These are phyloP conservation scores for Parmelia sp. DNA, from an alignment of 495 filamentous ascomycete genomes.

Conservation along the genomic window DNA sequence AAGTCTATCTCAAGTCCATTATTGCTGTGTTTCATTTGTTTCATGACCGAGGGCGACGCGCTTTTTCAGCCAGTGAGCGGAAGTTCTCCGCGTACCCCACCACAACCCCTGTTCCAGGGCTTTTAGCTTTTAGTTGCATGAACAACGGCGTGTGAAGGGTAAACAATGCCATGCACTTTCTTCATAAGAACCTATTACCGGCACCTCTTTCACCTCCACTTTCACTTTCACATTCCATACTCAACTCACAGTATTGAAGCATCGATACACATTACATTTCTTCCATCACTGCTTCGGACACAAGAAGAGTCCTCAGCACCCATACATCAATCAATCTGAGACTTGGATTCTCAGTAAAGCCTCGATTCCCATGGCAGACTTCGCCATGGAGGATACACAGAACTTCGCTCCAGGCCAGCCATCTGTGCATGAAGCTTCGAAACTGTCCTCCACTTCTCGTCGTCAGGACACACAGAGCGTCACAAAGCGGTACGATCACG, in stretches of 20 bases:
- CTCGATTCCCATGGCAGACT: constrained; percentile 47
- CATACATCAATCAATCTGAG: neutral
- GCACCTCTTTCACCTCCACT: neutral
- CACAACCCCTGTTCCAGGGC: neutral
- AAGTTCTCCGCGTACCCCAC: neutral
- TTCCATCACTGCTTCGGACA: neutral
- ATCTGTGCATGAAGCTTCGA: constrained; percentile 44
- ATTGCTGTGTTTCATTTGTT: neutral
- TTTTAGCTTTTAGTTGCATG: constrained; percentile 9
- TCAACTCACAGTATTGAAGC: neutral
- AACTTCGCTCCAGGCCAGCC: constrained; percentile 59
- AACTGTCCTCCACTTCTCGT: constrained; percentile 53
- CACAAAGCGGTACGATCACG: constrained; percentile 60
- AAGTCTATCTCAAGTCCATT: neutral
- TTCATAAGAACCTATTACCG: constrained; percentile 1
- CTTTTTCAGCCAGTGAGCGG: neutral
- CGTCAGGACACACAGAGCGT: constrained; percentile 64
- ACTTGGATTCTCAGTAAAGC: neutral
- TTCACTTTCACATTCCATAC: neutral
- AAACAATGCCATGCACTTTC: constrained; percentile 15
- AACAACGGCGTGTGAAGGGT: constrained; percentile 12
- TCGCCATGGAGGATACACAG: constrained; percentile 63
- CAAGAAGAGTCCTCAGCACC: neutral
- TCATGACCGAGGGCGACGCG: too few relatives aligned
- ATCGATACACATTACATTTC: constrained; percentile 4